Percentiles rank a stretch among this genome's conserved stretches.
phyloP scores from a whole-genome alignment of 73 alveolate species.

The Breviolum minutum region DNA sequence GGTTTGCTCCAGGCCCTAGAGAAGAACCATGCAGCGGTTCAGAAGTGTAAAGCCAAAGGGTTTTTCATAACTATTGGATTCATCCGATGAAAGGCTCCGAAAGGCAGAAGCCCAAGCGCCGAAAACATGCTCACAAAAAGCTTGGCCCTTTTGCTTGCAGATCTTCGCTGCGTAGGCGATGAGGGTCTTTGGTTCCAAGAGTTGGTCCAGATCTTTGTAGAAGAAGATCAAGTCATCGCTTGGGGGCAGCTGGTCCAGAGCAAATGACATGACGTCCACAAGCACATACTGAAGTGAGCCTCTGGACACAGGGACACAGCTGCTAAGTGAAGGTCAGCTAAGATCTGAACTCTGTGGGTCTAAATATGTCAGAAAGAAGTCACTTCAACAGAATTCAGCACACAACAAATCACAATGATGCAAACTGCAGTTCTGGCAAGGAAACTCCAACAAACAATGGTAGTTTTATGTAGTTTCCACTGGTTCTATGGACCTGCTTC shows the following conservation, averaged over 20 bases:
- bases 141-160: slow-evolving; percentile 14
- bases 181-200: not conserved
- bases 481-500: not conserved
- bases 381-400: no score
- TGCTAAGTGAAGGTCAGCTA: not conserved
- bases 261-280: slow-evolving; percentile 11
- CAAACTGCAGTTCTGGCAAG: no score
- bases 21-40: slow-evolving; percentile 13
- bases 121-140: not conserved
- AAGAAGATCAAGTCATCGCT: not conserved
- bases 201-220: not conserved
- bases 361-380: not conserved
- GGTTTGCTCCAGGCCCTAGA: not conserved
- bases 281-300: slow-evolving; percentile 52
- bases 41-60: not conserved
- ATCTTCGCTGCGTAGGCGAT: not conserved
- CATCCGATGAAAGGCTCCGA: not conserved
- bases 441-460: not conserved
- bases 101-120: not conserved
- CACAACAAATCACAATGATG: no score
- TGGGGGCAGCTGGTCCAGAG: not conserved
- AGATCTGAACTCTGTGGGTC: not conserved
- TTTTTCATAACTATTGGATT: no score
- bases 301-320: not conserved
- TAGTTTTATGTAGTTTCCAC: not conserved